These are phyloP conservation scores for Trichoderma harzianum DNA, from an alignment of 2,329 filamentous ascomycete species.

Conservation along the genomic window DNA sequence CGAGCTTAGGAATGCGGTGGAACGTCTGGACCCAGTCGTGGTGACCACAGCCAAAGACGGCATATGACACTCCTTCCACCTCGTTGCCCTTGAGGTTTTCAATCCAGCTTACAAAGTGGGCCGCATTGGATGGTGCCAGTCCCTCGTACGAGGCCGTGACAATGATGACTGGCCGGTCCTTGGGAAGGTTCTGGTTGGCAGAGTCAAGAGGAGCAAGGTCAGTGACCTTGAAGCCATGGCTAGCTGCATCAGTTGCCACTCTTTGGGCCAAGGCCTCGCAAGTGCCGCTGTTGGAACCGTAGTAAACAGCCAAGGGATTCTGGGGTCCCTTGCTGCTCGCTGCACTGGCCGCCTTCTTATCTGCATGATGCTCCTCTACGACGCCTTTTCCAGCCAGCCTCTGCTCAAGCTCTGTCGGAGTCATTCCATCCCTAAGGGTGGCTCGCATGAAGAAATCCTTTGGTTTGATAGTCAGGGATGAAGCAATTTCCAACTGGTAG, in stretches of 20 bases:
- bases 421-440: conserved; percentile 47
- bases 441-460: conserved; percentile 62
- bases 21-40: conserved; percentile 60
- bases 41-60: conserved; percentile 67
- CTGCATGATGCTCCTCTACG: conserved; percentile 11
- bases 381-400: conserved; percentile 37
- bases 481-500: conserved; percentile 54
- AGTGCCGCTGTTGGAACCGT: conserved; percentile 72
- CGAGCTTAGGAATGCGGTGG: conserved; percentile 61
- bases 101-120: conserved; percentile 65
- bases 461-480: conserved; percentile 61
- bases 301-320: conserved; percentile 61
- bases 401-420: conserved; percentile 45
- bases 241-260: conserved; percentile 55
- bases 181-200: conserved; percentile 58
- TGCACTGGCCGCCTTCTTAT: neutral
- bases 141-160: conserved; percentile 73
- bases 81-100: conserved; percentile 48
- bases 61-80: conserved; percentile 57
- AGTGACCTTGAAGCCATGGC: conserved; percentile 56
- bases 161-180: conserved; percentile 59
- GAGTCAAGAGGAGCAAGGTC: conserved; percentile 57
- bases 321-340: conserved; percentile 20
- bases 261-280: conserved; percentile 67
- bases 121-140: conserved; percentile 69